Base-by-base conservation (phyloP, 2,329 filamentous ascomycete genomes). In the Paramyrothecium roridum region DNA sequence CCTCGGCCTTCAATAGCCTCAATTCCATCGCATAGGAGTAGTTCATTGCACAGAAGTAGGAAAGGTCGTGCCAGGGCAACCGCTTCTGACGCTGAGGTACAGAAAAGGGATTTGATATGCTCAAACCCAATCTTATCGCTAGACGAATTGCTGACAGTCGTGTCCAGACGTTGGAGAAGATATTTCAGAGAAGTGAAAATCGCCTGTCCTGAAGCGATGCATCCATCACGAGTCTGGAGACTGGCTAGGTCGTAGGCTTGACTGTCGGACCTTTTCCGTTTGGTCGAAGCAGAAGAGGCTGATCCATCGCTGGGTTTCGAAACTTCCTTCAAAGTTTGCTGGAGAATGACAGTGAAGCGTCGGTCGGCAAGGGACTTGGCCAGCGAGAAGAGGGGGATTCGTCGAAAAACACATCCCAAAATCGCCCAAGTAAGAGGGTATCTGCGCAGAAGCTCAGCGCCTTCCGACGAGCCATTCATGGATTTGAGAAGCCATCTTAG, bases 311-410 rank as follows among this genome's bases (percentile, higher is more conserved):
- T 47, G n/a, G 67, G 67, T 20, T 61, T 60, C 10, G 78, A 77
- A 40, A 82, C 61, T 22, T 91, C 87, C 50, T 83, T 78, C 50
- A 92, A 71, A 0, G 87, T 83, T 62, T 84, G 81, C 62, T 87
- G 84, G 46, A 96, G 68, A 11, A 91, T 81, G 1, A 74, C 71
- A 34, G 89, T 73, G 53, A 96, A 90, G 48, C 84, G 81, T 55
- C 87, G 80, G 56, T 92, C 86, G 21, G 84, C 85, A 8, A 96
- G 78, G 3, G 89, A 85, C 56, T 86, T 85, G 10, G 90, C 89
- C 22, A 90, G 77, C 12, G 84, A 86, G 48, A 88, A 86, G 0
- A 85, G 75, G 0, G 90, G 87, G 19, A 93, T 83, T n/a, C 84
- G 75, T 51, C 79, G 75, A 53, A 90, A 79, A 50, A 88, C 76